Percentiles rank a stretch among this genome's conserved stretches.
phyloP scores from a whole-genome alignment of 2,329 filamentous ascomycete genomes.

The Thielaviopsis euricoi region DNA sequence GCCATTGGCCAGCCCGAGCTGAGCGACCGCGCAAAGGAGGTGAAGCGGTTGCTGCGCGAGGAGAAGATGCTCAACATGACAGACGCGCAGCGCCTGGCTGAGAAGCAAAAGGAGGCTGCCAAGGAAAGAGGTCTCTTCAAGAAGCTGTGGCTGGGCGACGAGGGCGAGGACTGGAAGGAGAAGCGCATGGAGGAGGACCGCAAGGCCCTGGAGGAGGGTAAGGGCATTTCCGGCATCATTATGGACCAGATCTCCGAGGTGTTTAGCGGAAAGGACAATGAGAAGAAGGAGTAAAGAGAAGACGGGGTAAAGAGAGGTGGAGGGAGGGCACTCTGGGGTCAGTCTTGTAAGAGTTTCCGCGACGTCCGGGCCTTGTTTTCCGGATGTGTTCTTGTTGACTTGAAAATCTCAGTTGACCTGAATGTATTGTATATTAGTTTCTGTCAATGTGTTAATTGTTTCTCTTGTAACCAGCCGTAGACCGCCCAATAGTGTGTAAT shows the following conservation, averaged over 20 bases:
- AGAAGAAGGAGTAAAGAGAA: background rate
- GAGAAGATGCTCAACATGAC: constrained; percentile 23
- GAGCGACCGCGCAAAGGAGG: constrained; percentile 36
- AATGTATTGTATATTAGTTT: background rate
- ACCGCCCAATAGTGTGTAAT: no score
- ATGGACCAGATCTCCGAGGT: constrained; percentile 40
- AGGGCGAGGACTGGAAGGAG: constrained; percentile 36
- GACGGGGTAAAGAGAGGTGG: background rate
- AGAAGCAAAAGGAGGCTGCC: constrained; percentile 18
- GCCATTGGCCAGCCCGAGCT: constrained; percentile 28
- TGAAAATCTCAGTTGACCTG: background rate
- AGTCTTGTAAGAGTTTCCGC: background rate
- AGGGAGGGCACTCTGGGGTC: background rate
- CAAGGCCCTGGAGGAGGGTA: constrained; percentile 37
- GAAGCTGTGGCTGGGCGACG: constrained; percentile 42
- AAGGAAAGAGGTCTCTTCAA: constrained; percentile 21
- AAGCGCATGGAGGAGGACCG: constrained; percentile 34
- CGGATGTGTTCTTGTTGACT: background rate
- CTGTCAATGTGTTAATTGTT: background rate
- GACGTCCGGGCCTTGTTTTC: background rate
- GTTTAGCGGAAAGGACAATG: constrained; percentile 22
- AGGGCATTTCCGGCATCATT: constrained; percentile 39
- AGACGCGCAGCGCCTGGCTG: constrained; percentile 19
- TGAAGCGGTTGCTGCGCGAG: constrained; percentile 29
- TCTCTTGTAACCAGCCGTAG: no score